Evolutionary conservation across 768 basidiomycete species (phyloP), one percentile per base, ranked within the genome.

Genomic region (Chalciporus piperatus): DNA sequence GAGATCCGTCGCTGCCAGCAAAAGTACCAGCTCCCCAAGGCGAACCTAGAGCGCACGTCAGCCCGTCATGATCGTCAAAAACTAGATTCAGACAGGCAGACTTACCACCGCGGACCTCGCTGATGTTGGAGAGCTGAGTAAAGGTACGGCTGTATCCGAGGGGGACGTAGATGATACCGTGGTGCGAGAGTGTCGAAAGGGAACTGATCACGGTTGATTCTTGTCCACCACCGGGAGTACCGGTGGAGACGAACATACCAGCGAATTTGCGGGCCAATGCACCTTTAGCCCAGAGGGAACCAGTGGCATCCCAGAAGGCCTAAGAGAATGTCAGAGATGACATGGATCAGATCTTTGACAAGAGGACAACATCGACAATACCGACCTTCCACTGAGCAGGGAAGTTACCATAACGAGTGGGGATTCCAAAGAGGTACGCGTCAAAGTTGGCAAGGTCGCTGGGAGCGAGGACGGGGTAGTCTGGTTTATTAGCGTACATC

Each of bases 161-260:
- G 0, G 92, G 89, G 3, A 89, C 83, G 57, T 67, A 88, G 65
- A 78, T 71, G 50, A 87, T 79, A 9, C 88, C 89, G 55, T 89
- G 87, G 65, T 93, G 89, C 8, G 76, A 68, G 51, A 92, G 63
- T 45, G 85, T 81, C 50, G 79, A 79, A 65, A 89, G 59, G 49
- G 72, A 58, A 52, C 63, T 74, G 48, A 83, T 51, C 47, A 72
- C 71, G 8, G 85, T 87, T 10, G 73, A 52, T 62, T 85, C 86
- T 55, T 92, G 90, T 19, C 92, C 92, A 54, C 92, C 89, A 51
- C 90, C 89, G 10, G 74, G 80, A 16, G 76, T 70, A 0, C 76
- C 85, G 1, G 86, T 84, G 22, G 85, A 85, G 41, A 89, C 81
- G 74, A 92, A 27, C 3, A 27, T 1, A 27, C 27, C 27, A 27